Evolutionary conservation across 495 filamentous ascomycete species (phyloP), one percentile per base, ranked within the genome.

Genomic region (Talaromyces wortmannii): DNA sequence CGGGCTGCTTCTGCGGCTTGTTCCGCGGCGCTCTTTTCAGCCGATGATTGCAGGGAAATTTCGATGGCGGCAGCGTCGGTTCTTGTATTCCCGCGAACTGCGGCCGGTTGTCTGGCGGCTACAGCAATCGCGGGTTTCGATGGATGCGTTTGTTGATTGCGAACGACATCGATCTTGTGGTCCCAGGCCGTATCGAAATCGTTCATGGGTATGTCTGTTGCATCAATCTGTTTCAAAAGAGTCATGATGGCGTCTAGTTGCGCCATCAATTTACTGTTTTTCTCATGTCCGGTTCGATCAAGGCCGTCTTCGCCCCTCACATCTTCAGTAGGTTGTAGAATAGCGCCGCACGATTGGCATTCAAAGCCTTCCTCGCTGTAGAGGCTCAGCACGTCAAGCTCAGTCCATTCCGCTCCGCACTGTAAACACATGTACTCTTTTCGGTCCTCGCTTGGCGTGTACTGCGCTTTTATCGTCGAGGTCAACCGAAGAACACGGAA

Each of bases 401-500:
- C 80, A 4, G 91, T 95, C 83, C 84, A 97, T 63, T 94, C 84
- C 4, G 83, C 65, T 54, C 81, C 79, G 69, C 94, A 99, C 50
- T 80, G 78, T n/a, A 78, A 75, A 67, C 94, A 99, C 43, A 83
- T 83, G 60, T 89, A 95, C 64, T 96, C 92, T 69, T 96, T 96
- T 61, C 86, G 83, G 65, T 97, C 95, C 31, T 86, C 82, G 30
- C 81, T 84, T 2, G 90, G 89, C 31, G 86, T 84, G 53, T 89
- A 87, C 55, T 87, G 84, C 12, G 82, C 79, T 65, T 96, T 90
- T 58, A 97, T 90, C 17, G 83, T 83, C 64, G 90, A 87, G 52
- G 90, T 90, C 55, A 96, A 75, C 49, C 83, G 82, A 66, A 90
- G 90, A 52, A 96, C 85, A 59, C 89, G 86, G 75, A 87, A 99